Base-by-base conservation (phyloP, 495 filamentous ascomycete species). In the Lasiosphaeria miniovina region DNA sequence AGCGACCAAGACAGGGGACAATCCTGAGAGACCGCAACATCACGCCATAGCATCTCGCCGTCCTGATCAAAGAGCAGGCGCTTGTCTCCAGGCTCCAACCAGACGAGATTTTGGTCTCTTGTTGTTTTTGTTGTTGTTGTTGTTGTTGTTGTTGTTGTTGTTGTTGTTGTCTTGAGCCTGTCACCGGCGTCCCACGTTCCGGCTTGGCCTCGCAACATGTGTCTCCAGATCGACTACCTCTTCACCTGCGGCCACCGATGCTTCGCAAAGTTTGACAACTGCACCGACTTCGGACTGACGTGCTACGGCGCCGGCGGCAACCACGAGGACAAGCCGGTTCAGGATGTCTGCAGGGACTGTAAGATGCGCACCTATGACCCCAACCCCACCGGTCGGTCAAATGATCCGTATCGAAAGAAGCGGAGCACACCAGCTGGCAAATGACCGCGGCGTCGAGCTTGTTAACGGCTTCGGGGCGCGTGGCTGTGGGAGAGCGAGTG, bases 351-450 rank as follows among this genome's bases (percentile, higher is more conserved):
- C 48, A 49, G 36, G 15, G 63, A 65, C 52, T 65, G 63, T 48
- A n/a, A 53, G n/a, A 36, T 46, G 14, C 54, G 60, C 0, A 32
- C n/a, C 6, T 34, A 31, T 35, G 45, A 52, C 14, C 50, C 54
- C 24, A 57, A 63, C 31, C 49, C 50, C 41, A 55, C 77, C 32
- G 66, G 48, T 0, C 72, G 75, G 15, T 71, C 73, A 35, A 56
- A 54, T 32, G 61, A 64, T 31, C 57, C 61, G 77, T 54, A 68
- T 76, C 24, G 69, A 75, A 15, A 71, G 78, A 40, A 52, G n/a
- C 49, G 32, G 17, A 41, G 38, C 38, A 8, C 8, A 14, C 38
- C 7, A 8, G 38, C 38, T 3, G 14, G 14, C 8, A 9, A 14
- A 41, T 41, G 38, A 41, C 38, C 8, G 38, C 38, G 38, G 14